Conservation (phyloP, 2,329 filamentous ascomycete genomes). For the Westerdykella ornata region DNA sequence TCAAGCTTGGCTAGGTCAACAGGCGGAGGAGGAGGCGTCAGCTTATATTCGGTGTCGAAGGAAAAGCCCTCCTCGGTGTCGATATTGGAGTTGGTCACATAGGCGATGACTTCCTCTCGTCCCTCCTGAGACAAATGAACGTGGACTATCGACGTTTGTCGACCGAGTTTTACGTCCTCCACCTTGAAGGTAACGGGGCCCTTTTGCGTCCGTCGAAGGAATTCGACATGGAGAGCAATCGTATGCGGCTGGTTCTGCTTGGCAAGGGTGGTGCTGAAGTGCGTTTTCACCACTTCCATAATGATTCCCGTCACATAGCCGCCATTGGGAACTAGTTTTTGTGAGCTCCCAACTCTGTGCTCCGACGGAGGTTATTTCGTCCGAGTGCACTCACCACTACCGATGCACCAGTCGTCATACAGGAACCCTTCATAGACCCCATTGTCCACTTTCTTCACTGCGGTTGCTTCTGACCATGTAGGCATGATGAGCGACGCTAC, state of each 20-base stretch:
- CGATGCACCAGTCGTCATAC: constrained; percentile 57
- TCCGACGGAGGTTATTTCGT: background rate
- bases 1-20: constrained; percentile 41
- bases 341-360: constrained; percentile 3
- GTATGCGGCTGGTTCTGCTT: constrained; percentile 56
- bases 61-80: constrained; percentile 52
- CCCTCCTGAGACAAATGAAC: constrained; percentile 52
- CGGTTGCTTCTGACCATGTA: constrained; percentile 45
- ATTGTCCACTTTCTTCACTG: constrained; percentile 44
- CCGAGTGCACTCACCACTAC: constrained; percentile 45
- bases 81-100: constrained; percentile 60
- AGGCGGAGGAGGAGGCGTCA: constrained; percentile 42
- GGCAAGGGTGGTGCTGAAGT: constrained; percentile 54
- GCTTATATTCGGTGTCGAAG: constrained; percentile 50
- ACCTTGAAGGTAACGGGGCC: constrained; percentile 54
- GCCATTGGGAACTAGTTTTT: constrained; percentile 59
- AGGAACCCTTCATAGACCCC: constrained; percentile 55
- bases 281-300: constrained; percentile 52
- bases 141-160: constrained; percentile 58
- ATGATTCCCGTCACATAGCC: constrained; percentile 61
- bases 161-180: constrained; percentile 58
- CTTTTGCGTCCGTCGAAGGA: constrained; percentile 56
- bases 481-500: constrained; percentile 19
- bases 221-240: constrained; percentile 58
- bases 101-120: constrained; percentile 57